Evolutionary conservation across 2,329 filamentous ascomycete genomes (phyloP).

Genomic region (Aspergillus novoparasiticus): DNA sequence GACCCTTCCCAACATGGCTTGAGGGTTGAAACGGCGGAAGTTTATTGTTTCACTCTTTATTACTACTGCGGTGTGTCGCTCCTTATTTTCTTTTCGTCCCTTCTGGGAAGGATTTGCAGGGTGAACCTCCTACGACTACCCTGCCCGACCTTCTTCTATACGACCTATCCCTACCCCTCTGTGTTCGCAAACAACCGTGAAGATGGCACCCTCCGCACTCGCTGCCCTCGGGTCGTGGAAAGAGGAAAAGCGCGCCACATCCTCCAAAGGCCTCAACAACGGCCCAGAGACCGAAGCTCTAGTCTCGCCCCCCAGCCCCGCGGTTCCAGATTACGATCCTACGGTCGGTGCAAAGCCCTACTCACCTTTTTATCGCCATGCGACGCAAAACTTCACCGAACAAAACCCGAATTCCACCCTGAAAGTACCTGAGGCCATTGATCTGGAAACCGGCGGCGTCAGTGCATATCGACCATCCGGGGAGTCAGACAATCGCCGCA

Average conservation of each 20-base stretch:
- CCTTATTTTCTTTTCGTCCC: not conserved
- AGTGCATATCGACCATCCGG: slow-evolving; percentile 9
- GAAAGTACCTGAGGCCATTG: slow-evolving; percentile 23
- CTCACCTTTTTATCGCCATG: slow-evolving; percentile 49
- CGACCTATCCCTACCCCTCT: not conserved
- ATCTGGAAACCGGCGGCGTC: slow-evolving; percentile 36
- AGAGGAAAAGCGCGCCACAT: not conserved
- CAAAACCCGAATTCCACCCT: slow-evolving; percentile 22
- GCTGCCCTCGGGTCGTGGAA: not conserved
- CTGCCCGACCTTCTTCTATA: not conserved
- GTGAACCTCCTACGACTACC: not conserved
- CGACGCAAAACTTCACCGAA: slow-evolving; percentile 31
- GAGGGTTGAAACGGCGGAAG: not conserved
- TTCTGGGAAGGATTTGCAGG: not conserved
- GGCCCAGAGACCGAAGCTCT: slow-evolving; percentile 5
- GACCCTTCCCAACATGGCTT: not conserved
- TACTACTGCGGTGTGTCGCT: not conserved
- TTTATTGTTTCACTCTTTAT: not conserved
- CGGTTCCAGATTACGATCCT: slow-evolving; percentile 40
- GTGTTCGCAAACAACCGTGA: not conserved
- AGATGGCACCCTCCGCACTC: not conserved
- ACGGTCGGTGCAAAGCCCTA: slow-evolving; percentile 42
- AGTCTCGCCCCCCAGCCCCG: not conserved
- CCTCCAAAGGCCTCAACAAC: not conserved
- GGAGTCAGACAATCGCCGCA: slow-evolving; percentile 20